Evolutionary conservation across 116 monocot species (phyloP).

Genomic region (Iris pallida): DNA sequence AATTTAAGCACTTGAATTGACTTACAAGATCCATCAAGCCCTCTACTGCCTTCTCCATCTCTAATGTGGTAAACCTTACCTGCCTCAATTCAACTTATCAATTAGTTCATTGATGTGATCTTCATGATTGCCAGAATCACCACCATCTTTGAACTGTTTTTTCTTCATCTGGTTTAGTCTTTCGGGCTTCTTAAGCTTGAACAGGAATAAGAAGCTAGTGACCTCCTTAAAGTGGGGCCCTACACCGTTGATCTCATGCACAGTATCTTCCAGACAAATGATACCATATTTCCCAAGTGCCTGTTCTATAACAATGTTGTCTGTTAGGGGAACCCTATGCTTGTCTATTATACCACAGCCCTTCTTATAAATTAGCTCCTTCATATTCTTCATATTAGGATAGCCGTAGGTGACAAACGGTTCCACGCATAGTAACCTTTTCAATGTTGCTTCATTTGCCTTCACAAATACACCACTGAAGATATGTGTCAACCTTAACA

Average conservation of each 20-base stretch:
- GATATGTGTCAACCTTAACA: conserved; percentile 51
- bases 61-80: too few relatives aligned
- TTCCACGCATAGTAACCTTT: conserved; percentile 61
- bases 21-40: too few relatives aligned
- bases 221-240: conserved; percentile 75
- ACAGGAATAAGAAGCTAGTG: conserved; percentile 60
- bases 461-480: conserved; percentile 76
- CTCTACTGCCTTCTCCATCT: too few relatives aligned
- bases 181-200: conserved; percentile 82
- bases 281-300: conserved; percentile 69
- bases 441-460: conserved; percentile 49
- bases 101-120: conserved; percentile 83
- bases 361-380: conserved; percentile 80
- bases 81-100: conserved; percentile 53
- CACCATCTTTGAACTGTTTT: conserved; percentile 63
- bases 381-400: conserved; percentile 81
- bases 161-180: conserved; percentile 43
- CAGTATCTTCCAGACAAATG: conserved; percentile 81
- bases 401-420: conserved; percentile 86
- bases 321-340: conserved; percentile 63
- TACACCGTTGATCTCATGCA: conserved; percentile 68
- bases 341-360: conserved; percentile 56
- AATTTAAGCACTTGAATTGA: too few relatives aligned
- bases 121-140: conserved; percentile 71
- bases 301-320: conserved; percentile 85